Evolutionary conservation across 108 stramenopile genomes (phyloP), one percentile per base, ranked within the genome.

Genomic region (Tribonema minus): DNA sequence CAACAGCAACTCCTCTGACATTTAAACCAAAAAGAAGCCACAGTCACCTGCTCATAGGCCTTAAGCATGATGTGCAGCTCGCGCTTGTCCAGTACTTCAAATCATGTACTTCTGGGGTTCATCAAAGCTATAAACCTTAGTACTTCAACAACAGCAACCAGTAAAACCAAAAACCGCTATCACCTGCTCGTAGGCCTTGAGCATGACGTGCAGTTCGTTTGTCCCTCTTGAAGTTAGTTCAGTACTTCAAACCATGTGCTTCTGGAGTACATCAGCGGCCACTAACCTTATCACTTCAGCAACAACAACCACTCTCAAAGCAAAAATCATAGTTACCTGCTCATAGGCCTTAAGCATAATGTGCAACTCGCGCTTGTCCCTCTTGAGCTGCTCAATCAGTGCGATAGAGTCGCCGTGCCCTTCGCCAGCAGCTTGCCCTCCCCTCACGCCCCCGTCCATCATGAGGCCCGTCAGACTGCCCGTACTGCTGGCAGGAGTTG

Each of bases 331-430:
- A 7, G 35, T 36, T 12, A 12, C 46, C 72, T 67, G 64, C 66
- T 81, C 80, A 37, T 74, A 75, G 61, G 72, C 67, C 73, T 81
- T 81, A 26, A 81, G 80, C 80, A 74, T 81, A 12, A 75, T 36
- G 54, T 75, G 80, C 72, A 81, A 36, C 80, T 41, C 32, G 58
- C 72, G 12, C 71, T 80, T 73, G 25, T 73, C 71, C 71, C 62
- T 72, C 71, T 80, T 80, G 30, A 80, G 78, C 71, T 78, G 67
- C 37, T 67, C 67, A 15, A 67, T 35, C 20, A 54, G 46, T 54
- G 46, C 46, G 9, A 54, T 20, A 15, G 46, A 54, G n/a, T n/a
- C n/a, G n/a, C n/a, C n/a, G n/a, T n/a, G n/a, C n/a, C n/a, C n/a
- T n/a, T 4, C 60, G 25, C 75, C 59, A 60, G 54, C 75, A 28